These are phyloP conservation scores for Recurvomyces mirabilis DNA, from an alignment of 495 filamentous ascomycete genomes.

Conservation along the genomic window DNA sequence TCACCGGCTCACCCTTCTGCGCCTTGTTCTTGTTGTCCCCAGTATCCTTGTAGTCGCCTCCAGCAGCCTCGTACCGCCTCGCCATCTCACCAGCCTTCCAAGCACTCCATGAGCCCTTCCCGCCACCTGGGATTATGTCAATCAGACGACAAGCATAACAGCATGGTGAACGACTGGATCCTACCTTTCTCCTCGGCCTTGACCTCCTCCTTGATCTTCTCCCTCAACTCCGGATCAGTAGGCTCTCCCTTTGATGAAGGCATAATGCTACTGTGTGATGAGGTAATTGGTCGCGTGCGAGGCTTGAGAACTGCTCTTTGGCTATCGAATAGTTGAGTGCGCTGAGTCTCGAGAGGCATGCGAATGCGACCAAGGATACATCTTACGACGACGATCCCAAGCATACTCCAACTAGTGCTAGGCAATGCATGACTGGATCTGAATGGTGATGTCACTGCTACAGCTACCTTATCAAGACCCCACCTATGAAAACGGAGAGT, in stretches of 20 bases:
- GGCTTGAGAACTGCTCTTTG: conserved; percentile 1
- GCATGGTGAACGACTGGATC: background rate
- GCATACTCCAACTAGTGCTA: too few species aligned
- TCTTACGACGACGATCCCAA: too few species aligned
- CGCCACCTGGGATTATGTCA: conserved; percentile 15
- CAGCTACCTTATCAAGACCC: too few species aligned
- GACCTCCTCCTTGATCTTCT: conserved; percentile 18
- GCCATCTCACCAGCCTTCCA: conserved; percentile 21
- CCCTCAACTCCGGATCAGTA: conserved; percentile 15
- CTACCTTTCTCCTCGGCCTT: conserved; percentile 16
- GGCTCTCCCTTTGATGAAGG: conserved; percentile 17
- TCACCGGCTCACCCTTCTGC: conserved; percentile 18
- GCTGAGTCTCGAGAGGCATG: too few species aligned
- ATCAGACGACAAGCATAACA: background rate
- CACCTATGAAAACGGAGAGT: too few species aligned
- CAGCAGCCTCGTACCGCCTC: conserved; percentile 12
- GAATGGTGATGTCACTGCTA: too few species aligned
- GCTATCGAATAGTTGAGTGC: conserved; percentile 1
- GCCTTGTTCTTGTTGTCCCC: conserved; percentile 20
- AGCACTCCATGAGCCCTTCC: conserved; percentile 13
- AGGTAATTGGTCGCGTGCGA: background rate
- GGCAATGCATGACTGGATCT: too few species aligned
- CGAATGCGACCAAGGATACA: too few species aligned
- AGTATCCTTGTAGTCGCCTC: conserved; percentile 19
- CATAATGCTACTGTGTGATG: conserved; percentile 22